phyloP scores from a whole-genome alignment of 495 filamentous ascomycete genomes.

The Neurospora intermedia region DNA sequence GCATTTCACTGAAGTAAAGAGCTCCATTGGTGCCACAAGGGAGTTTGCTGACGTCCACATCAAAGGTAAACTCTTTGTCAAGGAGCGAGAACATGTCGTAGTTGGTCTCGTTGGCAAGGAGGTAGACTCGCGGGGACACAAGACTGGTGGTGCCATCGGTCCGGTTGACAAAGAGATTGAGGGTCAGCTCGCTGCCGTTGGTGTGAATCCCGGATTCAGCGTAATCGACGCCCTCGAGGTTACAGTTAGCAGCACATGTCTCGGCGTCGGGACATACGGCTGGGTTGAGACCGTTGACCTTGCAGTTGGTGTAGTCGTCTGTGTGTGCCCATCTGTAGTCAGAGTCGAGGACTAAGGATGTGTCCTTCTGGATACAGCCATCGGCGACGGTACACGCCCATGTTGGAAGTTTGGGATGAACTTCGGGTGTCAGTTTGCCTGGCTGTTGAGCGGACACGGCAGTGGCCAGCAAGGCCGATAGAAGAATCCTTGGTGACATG shows the following conservation, averaged over 20 bases:
- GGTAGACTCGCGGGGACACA: slow-evolving; percentile 45
- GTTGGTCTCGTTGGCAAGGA: slow-evolving; percentile 41
- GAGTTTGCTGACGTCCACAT: slow-evolving; percentile 49
- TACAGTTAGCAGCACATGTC: slow-evolving; percentile 48
- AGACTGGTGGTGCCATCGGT: slow-evolving; percentile 3
- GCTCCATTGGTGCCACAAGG: slow-evolving; percentile 60
- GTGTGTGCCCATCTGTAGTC: slow-evolving; percentile 56
- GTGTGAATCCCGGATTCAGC: slow-evolving; percentile 46
- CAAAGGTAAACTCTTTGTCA: slow-evolving; percentile 52
- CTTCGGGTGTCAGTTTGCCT: slow-evolving; percentile 8
- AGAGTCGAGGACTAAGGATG: slow-evolving; percentile 48
- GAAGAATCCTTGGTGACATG: neutral
- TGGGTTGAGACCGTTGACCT: slow-evolving; percentile 42
- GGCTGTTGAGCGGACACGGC: slow-evolving; percentile 9
- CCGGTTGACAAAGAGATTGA: slow-evolving; percentile 13
- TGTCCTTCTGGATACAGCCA: slow-evolving; percentile 39
- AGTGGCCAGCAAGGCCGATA: slow-evolving; percentile 2
- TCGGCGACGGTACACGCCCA: slow-evolving; percentile 39
- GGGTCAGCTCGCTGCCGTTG: slow-evolving; percentile 28
- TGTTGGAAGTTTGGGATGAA: slow-evolving; percentile 44
- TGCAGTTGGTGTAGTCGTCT: slow-evolving; percentile 45
- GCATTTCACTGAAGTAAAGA: slow-evolving; percentile 60
- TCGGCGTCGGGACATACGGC: slow-evolving; percentile 42
- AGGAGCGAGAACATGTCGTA: slow-evolving; percentile 51
- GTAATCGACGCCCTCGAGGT: slow-evolving; percentile 52